These are phyloP conservation scores for Brassica juncea DNA, from an alignment of 345 rosid species.

Conservation along the genomic window DNA sequence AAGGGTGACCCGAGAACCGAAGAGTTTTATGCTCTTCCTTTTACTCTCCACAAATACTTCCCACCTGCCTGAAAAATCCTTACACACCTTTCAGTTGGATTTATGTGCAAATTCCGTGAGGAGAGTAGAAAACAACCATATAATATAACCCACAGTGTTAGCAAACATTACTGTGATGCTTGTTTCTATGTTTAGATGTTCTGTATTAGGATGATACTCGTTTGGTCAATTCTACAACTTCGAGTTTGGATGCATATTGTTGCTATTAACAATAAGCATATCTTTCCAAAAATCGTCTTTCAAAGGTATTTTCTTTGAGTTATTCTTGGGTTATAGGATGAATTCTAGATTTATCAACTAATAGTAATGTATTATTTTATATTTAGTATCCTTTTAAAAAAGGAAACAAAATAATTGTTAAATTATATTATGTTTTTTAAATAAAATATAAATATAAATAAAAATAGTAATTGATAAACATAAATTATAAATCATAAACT, in stretches of 20 bases:
- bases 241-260: not conserved
- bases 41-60: constrained; percentile 85
- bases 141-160: not conserved
- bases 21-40: constrained; percentile 91
- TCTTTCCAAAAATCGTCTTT: not conserved
- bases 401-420: too few relatives aligned
- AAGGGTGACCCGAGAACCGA: constrained; percentile 69
- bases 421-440: too few relatives aligned
- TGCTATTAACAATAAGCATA: not conserved
- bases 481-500: too few relatives aligned
- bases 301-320: not conserved
- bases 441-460: too few relatives aligned
- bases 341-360: too few relatives aligned
- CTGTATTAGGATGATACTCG: not conserved
- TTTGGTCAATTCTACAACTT: not conserved
- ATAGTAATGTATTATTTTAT: too few relatives aligned
- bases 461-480: too few relatives aligned
- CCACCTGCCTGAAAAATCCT: constrained; percentile 65
- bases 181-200: constrained; percentile 17
- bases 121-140: constrained; percentile 13
- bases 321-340: too few relatives aligned
- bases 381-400: too few relatives aligned
- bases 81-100: not conserved
- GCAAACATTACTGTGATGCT: constrained; percentile 6
- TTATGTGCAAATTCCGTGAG: constrained; percentile 19